These are phyloP conservation scores for Yamadazyma laniorum DNA, from an alignment of 805 yeast genomes.

Conservation along the genomic window DNA sequence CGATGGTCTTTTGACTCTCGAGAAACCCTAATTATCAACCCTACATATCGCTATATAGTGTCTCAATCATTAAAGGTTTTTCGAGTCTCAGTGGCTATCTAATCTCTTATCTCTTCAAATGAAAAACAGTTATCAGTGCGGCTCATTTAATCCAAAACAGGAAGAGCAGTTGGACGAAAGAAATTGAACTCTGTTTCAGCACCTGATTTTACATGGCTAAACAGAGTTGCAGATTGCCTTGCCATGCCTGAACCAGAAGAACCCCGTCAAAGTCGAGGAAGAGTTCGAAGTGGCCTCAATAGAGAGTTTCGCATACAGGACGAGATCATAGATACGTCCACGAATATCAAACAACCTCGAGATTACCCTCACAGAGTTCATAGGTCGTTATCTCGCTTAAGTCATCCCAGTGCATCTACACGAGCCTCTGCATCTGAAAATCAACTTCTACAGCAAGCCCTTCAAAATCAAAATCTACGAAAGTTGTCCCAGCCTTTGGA, in stretches of 20 bases:
- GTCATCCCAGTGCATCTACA: neutral
- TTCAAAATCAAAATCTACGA: constrained; percentile 7
- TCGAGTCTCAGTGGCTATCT: neutral
- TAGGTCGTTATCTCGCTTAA: constrained; percentile 12
- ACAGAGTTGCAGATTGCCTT: no score
- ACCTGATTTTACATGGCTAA: no score
- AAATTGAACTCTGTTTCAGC: no score
- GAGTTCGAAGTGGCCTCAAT: constrained; percentile 2
- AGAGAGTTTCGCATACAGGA: constrained; percentile 11
- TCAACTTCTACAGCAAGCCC: constrained; percentile 4
- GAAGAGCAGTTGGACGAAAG: no score
- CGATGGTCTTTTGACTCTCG: constrained; percentile 25
- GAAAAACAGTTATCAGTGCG: constrained; percentile 5
- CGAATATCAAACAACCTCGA: constrained; percentile 1
- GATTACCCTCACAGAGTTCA: constrained; percentile 4
- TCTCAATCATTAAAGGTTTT: no score
- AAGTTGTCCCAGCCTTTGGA: constrained; percentile 1
- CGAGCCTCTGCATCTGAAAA: neutral
- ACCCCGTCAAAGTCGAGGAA: constrained; percentile 5
- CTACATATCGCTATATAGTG: no score
- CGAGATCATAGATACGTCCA: constrained; percentile 4
- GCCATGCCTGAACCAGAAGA: neutral
- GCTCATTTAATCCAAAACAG: no score
- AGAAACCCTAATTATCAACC: no score
- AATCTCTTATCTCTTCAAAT: constrained; percentile 3